Evolutionary conservation across 495 filamentous ascomycete species (phyloP).

Genomic region (Neurospora discreta): DNA sequence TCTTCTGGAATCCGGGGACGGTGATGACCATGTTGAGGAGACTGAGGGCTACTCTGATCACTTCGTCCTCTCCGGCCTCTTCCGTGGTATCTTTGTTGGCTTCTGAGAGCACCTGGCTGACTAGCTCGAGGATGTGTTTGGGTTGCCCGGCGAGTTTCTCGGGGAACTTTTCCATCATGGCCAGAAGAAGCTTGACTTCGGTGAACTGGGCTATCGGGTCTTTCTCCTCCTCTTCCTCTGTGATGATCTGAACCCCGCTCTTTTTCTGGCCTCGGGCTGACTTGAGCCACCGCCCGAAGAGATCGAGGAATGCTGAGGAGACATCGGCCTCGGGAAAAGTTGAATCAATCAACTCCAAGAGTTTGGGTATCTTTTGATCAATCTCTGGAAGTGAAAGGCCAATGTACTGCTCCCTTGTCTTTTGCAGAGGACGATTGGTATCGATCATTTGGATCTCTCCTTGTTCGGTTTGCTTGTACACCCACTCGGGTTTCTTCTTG

Average conservation of each 20-base stretch:
- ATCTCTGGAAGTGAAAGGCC: constrained; percentile 20
- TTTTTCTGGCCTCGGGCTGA: constrained; percentile 11
- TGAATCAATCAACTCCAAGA: constrained; percentile 42
- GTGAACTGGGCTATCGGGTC: constrained; percentile 38
- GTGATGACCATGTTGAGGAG: constrained; percentile 57
- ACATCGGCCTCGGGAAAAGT: constrained; percentile 46
- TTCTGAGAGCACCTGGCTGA: constrained; percentile 43
- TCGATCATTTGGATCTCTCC: constrained; percentile 23
- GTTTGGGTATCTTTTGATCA: constrained; percentile 39
- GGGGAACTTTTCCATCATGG: constrained; percentile 54
- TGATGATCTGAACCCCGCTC: constrained; percentile 11
- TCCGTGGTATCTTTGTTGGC: not conserved
- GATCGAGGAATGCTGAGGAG: constrained; percentile 50
- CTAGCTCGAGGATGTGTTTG: constrained; percentile 49
- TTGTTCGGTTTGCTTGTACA: constrained; percentile 17
- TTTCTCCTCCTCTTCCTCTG: constrained; percentile 26
- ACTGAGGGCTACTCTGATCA: constrained; percentile 49
- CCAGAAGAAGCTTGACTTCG: constrained; percentile 53
- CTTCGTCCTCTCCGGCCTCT: constrained; percentile 33
- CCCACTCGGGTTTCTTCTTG: constrained; percentile 23
- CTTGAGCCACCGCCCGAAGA: constrained; percentile 52
- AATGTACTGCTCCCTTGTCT: not conserved
- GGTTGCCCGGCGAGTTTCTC: constrained; percentile 57
- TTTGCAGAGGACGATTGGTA: not conserved
- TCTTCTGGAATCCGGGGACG: constrained; percentile 47